phyloP scores from a whole-genome alignment of 2,329 filamentous ascomycete species.

The Plenodomus tracheiphilus region DNA sequence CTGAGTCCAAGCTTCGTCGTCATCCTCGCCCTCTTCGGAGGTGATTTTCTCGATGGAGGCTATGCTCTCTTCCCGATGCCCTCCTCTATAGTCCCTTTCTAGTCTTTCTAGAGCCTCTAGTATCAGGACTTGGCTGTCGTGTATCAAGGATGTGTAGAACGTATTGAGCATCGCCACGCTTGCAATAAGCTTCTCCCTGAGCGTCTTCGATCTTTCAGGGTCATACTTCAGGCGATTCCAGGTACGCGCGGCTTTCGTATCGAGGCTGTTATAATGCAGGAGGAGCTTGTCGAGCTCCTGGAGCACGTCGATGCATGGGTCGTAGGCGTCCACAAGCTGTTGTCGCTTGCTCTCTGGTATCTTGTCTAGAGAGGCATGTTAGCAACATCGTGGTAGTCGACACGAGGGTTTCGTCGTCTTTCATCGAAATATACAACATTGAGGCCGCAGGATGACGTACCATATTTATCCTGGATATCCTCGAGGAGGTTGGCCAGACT shows the following conservation, averaged over 20 bases:
- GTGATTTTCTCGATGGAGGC: conserved; percentile 28
- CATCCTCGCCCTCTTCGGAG: conserved; percentile 17
- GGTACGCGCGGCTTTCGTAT: conserved; percentile 32
- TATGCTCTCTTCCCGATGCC: conserved; percentile 35
- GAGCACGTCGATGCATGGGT: conserved; percentile 30
- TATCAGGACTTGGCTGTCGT: conserved; percentile 34
- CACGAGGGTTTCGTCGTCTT: background rate
- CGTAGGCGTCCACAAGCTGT: conserved; percentile 26
- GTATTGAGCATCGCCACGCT: conserved; percentile 28
- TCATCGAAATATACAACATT: too few species aligned
- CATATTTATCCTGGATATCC: conserved; percentile 34
- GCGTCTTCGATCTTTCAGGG: conserved; percentile 19
- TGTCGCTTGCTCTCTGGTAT: conserved; percentile 23
- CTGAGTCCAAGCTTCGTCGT: conserved; percentile 35
- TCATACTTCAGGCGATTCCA: conserved; percentile 40
- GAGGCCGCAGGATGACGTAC: conserved; percentile 1
- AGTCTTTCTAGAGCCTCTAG: conserved; percentile 34
- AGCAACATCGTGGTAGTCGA: background rate
- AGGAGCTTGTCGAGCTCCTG: conserved; percentile 31
- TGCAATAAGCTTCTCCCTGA: conserved; percentile 29
- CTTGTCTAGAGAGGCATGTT: conserved; percentile 2
- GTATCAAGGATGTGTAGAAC: conserved; percentile 34
- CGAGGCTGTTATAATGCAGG: conserved; percentile 32
- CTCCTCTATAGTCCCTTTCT: conserved; percentile 33
- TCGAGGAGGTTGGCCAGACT: conserved; percentile 31